A percentile compares a stretch with the other conserved stretches of the same genome.
These are phyloP conservation scores for Agrostemma githago DNA, from an alignment of 148 eudicot genomes.

Conservation along the genomic window DNA sequence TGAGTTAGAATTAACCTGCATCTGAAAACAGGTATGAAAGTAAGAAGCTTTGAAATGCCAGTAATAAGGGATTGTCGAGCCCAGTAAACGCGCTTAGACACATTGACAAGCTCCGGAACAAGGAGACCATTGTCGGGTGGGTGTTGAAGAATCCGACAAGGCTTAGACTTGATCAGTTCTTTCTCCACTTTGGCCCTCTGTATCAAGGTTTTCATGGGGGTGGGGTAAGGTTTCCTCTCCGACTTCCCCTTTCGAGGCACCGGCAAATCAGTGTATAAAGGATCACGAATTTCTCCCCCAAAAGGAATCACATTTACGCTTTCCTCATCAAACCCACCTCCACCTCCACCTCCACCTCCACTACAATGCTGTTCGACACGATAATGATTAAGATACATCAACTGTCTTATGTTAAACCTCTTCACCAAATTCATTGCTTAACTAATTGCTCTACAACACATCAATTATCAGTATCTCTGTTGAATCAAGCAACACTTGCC, in stretches of 20 bases:
- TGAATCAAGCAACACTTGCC: background rate
- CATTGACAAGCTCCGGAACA: conserved; percentile 48
- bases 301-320: conserved; percentile 21
- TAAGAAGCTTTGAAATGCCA: conserved; percentile 45
- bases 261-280: conserved; percentile 41
- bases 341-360: background rate
- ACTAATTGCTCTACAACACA: background rate
- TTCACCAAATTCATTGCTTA: conserved; percentile 14
- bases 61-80: conserved; percentile 40
- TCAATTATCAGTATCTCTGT: background rate
- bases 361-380: background rate
- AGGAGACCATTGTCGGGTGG: conserved; percentile 61
- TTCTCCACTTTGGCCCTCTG: conserved; percentile 54
- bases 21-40: conserved; percentile 32
- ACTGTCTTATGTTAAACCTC: conserved; percentile 5
- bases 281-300: conserved; percentile 38
- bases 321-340: conserved; percentile 9
- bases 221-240: conserved; percentile 57
- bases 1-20: conserved; percentile 41
- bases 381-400: conserved; percentile 8
- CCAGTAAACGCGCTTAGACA: conserved; percentile 45
- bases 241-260: conserved; percentile 38
- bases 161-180: conserved; percentile 41
- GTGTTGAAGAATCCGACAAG: conserved; percentile 46
- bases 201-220: conserved; percentile 51